Evolutionary conservation across 208 protist genomes (phyloP).

Genomic region (Leishmania aethiopica): DNA sequence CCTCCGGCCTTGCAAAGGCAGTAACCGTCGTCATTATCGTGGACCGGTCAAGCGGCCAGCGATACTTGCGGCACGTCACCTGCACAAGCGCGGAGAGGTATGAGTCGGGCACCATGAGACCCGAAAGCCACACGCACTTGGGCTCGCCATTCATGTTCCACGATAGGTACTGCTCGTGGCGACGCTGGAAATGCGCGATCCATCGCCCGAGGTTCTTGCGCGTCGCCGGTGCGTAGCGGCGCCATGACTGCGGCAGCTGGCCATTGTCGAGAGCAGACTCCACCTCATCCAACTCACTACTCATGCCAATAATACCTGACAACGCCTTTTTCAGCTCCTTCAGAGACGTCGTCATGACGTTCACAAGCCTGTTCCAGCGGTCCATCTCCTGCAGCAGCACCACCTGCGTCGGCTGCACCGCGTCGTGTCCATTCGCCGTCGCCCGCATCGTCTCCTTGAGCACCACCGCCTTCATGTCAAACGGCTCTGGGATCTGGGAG

Average conservation of each 20-base stretch:
- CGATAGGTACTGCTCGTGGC: conserved; percentile 94
- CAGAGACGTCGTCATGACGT: conserved; percentile 91
- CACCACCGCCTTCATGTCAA: conserved; percentile 90
- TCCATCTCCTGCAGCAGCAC: conserved; percentile 99
- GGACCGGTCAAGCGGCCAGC: conserved; percentile 98
- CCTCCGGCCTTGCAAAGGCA: conserved; percentile 52
- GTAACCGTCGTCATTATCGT: conserved; percentile 97
- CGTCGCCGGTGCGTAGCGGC: conserved; percentile 93
- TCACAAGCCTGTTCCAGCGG: conserved; percentile 96
- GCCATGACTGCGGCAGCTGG: conserved; percentile 94
- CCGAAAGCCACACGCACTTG: conserved; percentile 98
- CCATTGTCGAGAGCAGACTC: conserved; percentile 94
- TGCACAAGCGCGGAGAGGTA: conserved; percentile 98
- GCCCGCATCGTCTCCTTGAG: conserved; percentile 75
- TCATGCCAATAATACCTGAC: conserved; percentile 98
- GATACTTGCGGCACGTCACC: conserved; percentile 97
- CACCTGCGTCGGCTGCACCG: conserved; percentile 94
- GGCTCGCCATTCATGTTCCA: conserved; percentile 97
- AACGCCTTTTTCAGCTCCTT: conserved; percentile 96
- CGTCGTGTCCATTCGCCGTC: conserved; percentile 60
- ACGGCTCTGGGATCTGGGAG: conserved; percentile 89
- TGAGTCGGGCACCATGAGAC: conserved; percentile 98
- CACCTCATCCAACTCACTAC: conserved; percentile 95
- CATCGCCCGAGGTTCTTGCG: conserved; percentile 96
- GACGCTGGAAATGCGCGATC: conserved; percentile 95